Evolutionary conservation across 371 early-diverging fungal genomes (phyloP).

Genomic region (Syncephalastrum racemosum): DNA sequence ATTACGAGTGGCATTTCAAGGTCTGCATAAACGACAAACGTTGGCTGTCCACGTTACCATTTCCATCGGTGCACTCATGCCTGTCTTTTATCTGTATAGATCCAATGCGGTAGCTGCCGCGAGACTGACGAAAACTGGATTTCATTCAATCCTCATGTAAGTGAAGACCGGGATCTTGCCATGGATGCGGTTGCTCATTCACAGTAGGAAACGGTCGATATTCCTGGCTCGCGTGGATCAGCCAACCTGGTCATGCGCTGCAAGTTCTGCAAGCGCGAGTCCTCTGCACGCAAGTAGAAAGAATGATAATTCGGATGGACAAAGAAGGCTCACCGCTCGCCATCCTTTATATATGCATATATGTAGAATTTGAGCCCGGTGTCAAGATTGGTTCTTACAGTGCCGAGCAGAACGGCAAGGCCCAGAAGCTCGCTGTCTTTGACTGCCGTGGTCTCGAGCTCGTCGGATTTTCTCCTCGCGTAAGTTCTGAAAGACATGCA

Average conservation of each 20-base stretch:
- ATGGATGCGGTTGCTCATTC: not conserved
- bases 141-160: slow-evolving; percentile 58
- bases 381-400: slow-evolving; percentile 61
- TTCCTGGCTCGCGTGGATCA: slow-evolving; percentile 66
- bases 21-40: slow-evolving; percentile 18
- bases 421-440: slow-evolving; percentile 65
- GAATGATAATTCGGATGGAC: not conserved
- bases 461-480: slow-evolving; percentile 77
- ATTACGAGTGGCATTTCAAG: slow-evolving; percentile 80
- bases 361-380: slow-evolving; percentile 56
- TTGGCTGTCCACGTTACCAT: not conserved
- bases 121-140: slow-evolving; percentile 77
- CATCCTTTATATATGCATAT: slow-evolving; percentile 1
- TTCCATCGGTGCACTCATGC: not conserved
- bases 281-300: slow-evolving; percentile 59
- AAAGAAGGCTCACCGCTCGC: slow-evolving; percentile 1
- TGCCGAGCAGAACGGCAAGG: slow-evolving; percentile 58
- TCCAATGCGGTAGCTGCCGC: slow-evolving; percentile 82
- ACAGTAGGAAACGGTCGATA: slow-evolving; percentile 35
- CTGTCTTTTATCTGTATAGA: slow-evolving; percentile 28
- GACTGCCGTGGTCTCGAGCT: slow-evolving; percentile 90
- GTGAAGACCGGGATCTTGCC: not conserved
- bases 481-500: slow-evolving; percentile 25
- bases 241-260: slow-evolving; percentile 92
- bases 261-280: slow-evolving; percentile 89